Base-by-base conservation (phyloP, 2,329 filamentous ascomycete species). In the Rosellinia necatrix region DNA sequence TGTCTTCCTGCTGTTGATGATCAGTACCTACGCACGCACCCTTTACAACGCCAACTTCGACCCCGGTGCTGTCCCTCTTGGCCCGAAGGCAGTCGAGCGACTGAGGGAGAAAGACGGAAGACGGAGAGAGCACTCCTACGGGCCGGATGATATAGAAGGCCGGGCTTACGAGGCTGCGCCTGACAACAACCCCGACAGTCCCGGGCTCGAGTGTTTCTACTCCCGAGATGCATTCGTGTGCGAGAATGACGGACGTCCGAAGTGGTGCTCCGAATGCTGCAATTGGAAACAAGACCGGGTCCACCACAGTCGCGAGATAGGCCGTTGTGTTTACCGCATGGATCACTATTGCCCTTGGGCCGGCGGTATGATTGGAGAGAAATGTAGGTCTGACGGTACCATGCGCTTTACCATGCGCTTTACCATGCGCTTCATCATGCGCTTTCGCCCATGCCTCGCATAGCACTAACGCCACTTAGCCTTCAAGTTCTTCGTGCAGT, bases 291-390 rank as follows among this genome's bases (percentile, higher is more conserved):
- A 89, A 0, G 93, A 97, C 68, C 83, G 93, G 3, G 83, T 89
- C 2, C 92, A 96, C 70, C 93, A 97, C 72, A 96, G 89, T 68
- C 87, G 87, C 49, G 90, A 96, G 69, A 77, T 94, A 10, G 85
- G 85, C 46, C 82, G 91, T 38, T 97, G 93, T 68, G 89, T 96
- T 19, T 77, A 82, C 35, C 94, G 94, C 67, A 94, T 97, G 89
- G 93, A 97, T 61, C 93, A 97, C 69, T 94, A 92, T 67, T 99
- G 94, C 68, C 94, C 93, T 0, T 97, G 89, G 89, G 92, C 96
- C n/a, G 93, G 93, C 3, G 94, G 93, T 19, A 90, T 96, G 62
- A 87, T 99, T 8, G 89, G 86, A 0, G 92, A 97, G 71, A 92
- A 85, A 1, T 85, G 82, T 85, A 66, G 70, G 82, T 72, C 38